A percentile compares a stretch with the other conserved stretches of the same genome.
Conservation (phyloP, 2,329 filamentous ascomycete genomes). For the Claviceps sp. region DNA sequence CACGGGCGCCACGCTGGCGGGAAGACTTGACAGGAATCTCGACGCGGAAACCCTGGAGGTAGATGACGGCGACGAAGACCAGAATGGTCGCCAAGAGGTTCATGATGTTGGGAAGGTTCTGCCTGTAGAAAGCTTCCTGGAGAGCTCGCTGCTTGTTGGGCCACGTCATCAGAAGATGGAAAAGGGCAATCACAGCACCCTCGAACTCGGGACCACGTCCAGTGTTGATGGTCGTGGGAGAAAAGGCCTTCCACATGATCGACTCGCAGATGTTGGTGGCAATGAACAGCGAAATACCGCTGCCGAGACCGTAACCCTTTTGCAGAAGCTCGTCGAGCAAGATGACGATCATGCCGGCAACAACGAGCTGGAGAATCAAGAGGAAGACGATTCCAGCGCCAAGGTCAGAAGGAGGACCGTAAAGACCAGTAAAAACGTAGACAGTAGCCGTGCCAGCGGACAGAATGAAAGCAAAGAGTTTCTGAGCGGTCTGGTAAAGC, state of each 20-base stretch:
- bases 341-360: conserved; percentile 97
- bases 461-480: conserved; percentile 94
- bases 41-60: conserved; percentile 97
- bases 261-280: conserved; percentile 99
- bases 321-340: conserved; percentile 97
- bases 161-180: conserved; percentile 97
- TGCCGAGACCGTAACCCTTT: conserved; percentile 97
- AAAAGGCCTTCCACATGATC: conserved; percentile 99
- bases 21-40: conserved; percentile 99
- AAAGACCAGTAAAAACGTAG: conserved; percentile 95
- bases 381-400: conserved; percentile 97
- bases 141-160: conserved; percentile 98
- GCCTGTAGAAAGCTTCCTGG: conserved; percentile 96
- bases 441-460: conserved; percentile 96
- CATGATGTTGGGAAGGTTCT: conserved; percentile 99
- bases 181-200: conserved; percentile 92
- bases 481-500: conserved; percentile 99
- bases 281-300: conserved; percentile 98
- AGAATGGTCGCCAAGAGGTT: conserved; percentile 86
- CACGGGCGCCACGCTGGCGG: conserved; percentile 95
- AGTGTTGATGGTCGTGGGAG: conserved; percentile 97
- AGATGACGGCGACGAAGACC: conserved; percentile 96
- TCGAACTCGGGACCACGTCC: conserved; percentile 98
- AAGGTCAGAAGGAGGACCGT: conserved; percentile 90
- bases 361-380: conserved; percentile 91